Conservation (phyloP, 208 protist genomes). For the Acanthamoeba castellanii region DNA sequence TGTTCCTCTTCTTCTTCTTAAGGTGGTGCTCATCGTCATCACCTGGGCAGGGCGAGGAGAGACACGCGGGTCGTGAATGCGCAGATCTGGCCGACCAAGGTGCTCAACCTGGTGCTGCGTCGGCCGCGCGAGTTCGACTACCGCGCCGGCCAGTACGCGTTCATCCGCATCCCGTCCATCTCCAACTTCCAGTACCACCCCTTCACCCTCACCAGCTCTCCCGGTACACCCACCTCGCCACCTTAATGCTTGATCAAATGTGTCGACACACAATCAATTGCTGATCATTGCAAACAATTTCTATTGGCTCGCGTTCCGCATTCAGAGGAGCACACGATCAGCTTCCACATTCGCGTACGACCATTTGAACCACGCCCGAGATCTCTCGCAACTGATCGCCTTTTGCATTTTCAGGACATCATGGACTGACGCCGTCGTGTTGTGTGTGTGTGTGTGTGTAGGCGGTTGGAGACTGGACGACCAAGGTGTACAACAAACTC, state of each 20-base stretch:
- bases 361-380: neutral
- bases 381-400: neutral
- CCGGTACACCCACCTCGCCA: conserved; percentile 81
- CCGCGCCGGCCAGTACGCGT: conserved; percentile 44
- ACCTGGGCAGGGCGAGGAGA: neutral
- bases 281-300: no score
- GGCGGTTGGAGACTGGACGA: neutral
- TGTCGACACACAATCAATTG: neutral
- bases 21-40: no score
- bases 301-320: neutral
- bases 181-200: conserved; percentile 91
- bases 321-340: conserved; percentile 44
- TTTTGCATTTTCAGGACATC: no score
- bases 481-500: neutral
- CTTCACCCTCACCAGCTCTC: conserved; percentile 91
- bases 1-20: neutral
- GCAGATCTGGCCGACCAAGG: neutral
- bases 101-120: conserved; percentile 4
- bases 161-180: conserved; percentile 77
- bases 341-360: conserved; percentile 33
- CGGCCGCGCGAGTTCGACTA: conserved; percentile 45
- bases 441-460: neutral
- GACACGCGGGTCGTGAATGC: conserved; percentile 19
- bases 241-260: neutral
- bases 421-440: neutral